A percentile compares a stretch with the other conserved stretches of the same genome.
These are phyloP conservation scores for Cavenderia fasciculata DNA, from an alignment of 78 protist genomes.

Conservation along the genomic window DNA sequence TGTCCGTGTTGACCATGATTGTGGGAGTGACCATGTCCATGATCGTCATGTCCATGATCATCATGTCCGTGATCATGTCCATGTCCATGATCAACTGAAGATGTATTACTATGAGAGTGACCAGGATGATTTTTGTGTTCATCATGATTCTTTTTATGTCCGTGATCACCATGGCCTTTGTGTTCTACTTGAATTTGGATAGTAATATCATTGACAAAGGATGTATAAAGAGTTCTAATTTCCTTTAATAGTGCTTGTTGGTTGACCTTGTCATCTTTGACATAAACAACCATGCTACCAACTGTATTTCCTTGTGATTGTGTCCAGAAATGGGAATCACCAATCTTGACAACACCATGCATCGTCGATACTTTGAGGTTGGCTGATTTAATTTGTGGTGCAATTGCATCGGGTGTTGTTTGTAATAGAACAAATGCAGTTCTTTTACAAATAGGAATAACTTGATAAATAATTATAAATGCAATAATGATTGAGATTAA, in stretches of 20 bases:
- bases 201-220: constrained; percentile 54
- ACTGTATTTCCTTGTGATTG: constrained; percentile 46
- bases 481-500: constrained; percentile 70
- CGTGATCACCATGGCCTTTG: neutral
- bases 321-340: constrained; percentile 77
- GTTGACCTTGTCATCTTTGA: constrained; percentile 27
- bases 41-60: constrained; percentile 6
- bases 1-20: constrained; percentile 5
- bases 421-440: constrained; percentile 56
- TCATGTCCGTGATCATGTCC: neutral
- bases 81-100: neutral
- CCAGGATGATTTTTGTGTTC: neutral
- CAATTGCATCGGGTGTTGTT: constrained; percentile 48
- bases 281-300: constrained; percentile 26
- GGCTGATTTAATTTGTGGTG: constrained; percentile 13
- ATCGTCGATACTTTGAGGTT: constrained; percentile 16
- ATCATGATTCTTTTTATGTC: neutral
- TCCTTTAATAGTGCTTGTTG: neutral
- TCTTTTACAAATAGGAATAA: constrained; percentile 53
- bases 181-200: constrained; percentile 66
- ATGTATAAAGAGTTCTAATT: constrained; percentile 18
- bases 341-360: constrained; percentile 38
- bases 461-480: constrained; percentile 66
- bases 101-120: neutral
- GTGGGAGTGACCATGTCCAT: neutral